phyloP scores from a whole-genome alignment of 1,284 basidiomycete genomes.

The Puccinia horiana region DNA sequence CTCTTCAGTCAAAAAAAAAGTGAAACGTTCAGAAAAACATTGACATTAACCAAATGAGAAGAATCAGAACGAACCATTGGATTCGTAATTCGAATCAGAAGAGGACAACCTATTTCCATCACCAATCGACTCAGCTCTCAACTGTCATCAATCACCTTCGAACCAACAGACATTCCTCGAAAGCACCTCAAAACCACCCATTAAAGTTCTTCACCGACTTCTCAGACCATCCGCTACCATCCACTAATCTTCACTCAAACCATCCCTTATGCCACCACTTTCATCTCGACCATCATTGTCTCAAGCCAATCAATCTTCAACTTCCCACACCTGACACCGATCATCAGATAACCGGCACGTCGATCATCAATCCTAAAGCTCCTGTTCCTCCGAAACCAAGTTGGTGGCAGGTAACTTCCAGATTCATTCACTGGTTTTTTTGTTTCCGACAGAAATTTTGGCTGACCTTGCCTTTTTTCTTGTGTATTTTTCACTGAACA shows the following conservation, averaged over 20 bases:
- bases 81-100: constrained; percentile 20
- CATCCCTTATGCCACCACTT: constrained; percentile 11
- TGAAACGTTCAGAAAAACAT: background rate
- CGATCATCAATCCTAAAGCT: background rate
- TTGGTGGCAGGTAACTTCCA: constrained; percentile 24
- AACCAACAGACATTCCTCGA: background rate
- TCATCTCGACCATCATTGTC: constrained; percentile 2
- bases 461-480: background rate
- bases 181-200: constrained; percentile 20
- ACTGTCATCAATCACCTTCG: background rate
- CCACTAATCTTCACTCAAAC: background rate
- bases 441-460: background rate
- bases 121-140: background rate
- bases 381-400: background rate
- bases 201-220: constrained; percentile 19
- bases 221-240: background rate
- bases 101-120: background rate
- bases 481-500: background rate
- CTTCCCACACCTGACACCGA: background rate
- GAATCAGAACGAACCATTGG: constrained; percentile 3
- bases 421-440: background rate
- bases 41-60: constrained; percentile 28
- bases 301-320: background rate
- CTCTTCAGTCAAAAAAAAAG: background rate
- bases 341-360: background rate